Evolutionary conservation across 768 basidiomycete species (phyloP).

Genomic region (Ramaria rubella): DNA sequence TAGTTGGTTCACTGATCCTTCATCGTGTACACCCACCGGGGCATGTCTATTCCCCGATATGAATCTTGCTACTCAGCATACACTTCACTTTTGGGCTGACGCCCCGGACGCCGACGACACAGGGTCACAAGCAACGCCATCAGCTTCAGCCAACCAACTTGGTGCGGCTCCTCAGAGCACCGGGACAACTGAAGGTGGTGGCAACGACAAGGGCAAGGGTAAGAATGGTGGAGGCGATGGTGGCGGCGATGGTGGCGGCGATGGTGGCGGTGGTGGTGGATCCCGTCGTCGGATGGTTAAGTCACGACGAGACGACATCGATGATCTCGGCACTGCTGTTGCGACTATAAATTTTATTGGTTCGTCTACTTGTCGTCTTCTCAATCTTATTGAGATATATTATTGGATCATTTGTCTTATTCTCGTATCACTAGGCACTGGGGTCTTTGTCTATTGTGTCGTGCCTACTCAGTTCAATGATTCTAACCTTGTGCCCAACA

Average conservation of each 20-base stretch:
- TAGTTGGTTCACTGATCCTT: constrained; percentile 26
- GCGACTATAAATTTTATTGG: constrained; percentile 36
- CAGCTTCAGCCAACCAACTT: not conserved
- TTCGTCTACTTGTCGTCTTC: not conserved
- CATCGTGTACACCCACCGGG: constrained; percentile 23
- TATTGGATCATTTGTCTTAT: not conserved
- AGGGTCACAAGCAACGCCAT: not conserved
- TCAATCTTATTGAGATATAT: constrained; percentile 4
- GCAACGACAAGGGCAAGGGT: constrained; percentile 6
- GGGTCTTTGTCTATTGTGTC: constrained; percentile 41
- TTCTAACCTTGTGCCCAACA: constrained; percentile 28
- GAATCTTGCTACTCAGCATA: constrained; percentile 19
- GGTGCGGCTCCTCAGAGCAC: not conserved
- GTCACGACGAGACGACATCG: not conserved
- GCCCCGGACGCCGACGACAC: constrained; percentile 6
- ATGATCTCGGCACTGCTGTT: constrained; percentile 31
- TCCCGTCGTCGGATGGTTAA: not conserved
- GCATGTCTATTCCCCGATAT: constrained; percentile 26
- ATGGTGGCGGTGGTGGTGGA: not conserved
- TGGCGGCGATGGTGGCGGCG: constrained; percentile 7
- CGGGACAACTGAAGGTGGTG: not conserved
- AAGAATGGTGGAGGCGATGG: too few relatives aligned
- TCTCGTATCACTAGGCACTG: constrained; percentile 33
- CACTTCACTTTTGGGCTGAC: constrained; percentile 31
- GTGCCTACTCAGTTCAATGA: constrained; percentile 26